Evolutionary conservation across 177 flowering plant genomes (phyloP).

Genomic region (Vitis hybrid): DNA sequence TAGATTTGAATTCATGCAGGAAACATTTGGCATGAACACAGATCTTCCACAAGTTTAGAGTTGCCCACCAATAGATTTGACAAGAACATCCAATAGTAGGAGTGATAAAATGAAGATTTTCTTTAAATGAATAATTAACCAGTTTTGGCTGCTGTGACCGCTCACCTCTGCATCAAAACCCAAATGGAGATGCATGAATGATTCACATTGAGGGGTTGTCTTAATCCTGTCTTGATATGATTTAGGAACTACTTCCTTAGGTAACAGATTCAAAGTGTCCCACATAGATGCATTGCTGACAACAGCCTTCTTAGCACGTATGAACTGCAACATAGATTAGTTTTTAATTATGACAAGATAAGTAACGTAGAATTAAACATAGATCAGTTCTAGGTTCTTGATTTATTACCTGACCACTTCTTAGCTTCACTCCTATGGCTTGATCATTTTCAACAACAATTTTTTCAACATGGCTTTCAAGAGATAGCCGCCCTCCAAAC

Average conservation of each 20-base stretch:
- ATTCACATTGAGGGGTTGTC: slow-evolving; percentile 81
- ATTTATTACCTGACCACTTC: slow-evolving; percentile 64
- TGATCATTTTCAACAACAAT: slow-evolving; percentile 78
- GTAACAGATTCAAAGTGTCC: slow-evolving; percentile 82
- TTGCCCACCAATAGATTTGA: too few species aligned
- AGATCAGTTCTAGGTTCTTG: background rate
- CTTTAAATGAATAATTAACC: background rate
- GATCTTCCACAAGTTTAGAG: too few species aligned
- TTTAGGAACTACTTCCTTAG: slow-evolving; percentile 63
- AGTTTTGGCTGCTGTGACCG: background rate
- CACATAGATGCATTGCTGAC: slow-evolving; percentile 99
- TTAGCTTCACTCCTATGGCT: slow-evolving; percentile 79
- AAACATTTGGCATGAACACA: too few species aligned
- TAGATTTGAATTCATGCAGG: too few species aligned
- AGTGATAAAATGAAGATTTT: too few species aligned
- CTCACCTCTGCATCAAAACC: slow-evolving; percentile 93
- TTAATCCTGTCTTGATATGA: slow-evolving; percentile 51
- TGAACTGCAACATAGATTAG: slow-evolving; percentile 52
- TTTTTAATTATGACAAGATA: background rate
- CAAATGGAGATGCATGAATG: slow-evolving; percentile 96
- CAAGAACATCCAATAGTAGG: too few species aligned
- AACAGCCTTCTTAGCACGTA: slow-evolving; percentile 92
- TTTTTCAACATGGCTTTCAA: slow-evolving; percentile 70
- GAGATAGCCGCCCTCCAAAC: slow-evolving; percentile 81
- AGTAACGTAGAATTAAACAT: background rate